phyloP scores from a whole-genome alignment of 768 basidiomycete species.

The Termitomyces sp. region DNA sequence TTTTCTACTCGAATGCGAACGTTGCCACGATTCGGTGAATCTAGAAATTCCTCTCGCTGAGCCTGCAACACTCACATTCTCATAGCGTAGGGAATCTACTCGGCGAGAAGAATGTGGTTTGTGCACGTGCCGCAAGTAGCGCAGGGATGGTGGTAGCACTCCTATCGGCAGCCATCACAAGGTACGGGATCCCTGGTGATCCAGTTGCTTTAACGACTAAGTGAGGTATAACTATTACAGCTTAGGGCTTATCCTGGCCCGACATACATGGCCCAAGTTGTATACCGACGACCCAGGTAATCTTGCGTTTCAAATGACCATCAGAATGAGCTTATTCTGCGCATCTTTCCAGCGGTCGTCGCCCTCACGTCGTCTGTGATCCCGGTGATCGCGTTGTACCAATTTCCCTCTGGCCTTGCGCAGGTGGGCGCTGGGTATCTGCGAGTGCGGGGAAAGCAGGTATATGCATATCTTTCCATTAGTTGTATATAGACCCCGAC shows the following conservation, averaged over 20 bases:
- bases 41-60: background rate
- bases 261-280: background rate
- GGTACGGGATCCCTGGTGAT: background rate
- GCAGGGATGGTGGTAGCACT: background rate
- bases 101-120: background rate
- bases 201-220: background rate
- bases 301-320: background rate
- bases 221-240: background rate
- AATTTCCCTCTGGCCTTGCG: conserved; percentile 70
- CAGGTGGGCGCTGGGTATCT: conserved; percentile 74
- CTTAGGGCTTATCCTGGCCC: background rate
- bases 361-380: conserved; percentile 61
- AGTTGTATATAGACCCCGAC: background rate
- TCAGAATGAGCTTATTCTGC: background rate
- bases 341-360: conserved; percentile 46
- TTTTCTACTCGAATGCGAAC: background rate
- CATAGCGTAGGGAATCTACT: background rate
- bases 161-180: background rate
- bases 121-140: background rate
- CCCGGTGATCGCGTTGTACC: conserved; percentile 38
- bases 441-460: conserved; percentile 78
- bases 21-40: background rate
- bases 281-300: background rate
- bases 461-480: conserved; percentile 18
- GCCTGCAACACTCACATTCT: background rate